Evolutionary conservation across 2,329 filamentous ascomycete species (phyloP), one percentile per base, ranked within the genome.

Genomic region (Hymenoscyphus fructigenus): DNA sequence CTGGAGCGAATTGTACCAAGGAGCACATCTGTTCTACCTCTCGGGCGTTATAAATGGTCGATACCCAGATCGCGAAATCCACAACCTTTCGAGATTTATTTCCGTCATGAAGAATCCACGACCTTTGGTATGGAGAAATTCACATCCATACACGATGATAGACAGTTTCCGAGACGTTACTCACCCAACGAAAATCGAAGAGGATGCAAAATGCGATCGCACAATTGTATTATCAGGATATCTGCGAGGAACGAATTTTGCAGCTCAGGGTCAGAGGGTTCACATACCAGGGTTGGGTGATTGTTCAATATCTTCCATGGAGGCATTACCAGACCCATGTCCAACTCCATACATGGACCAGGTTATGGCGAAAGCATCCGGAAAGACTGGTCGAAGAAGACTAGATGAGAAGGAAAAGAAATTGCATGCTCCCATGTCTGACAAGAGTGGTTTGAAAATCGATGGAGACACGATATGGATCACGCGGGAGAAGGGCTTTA

Each of bases 61-160:
- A 68, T 99, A 99, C 74, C 96, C 95, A 0, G 95, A 99, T 77
- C 88, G 96, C 69, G 96, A 99, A 78, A 88, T 99, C 17, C 91
- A 98, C 80, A 99, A 99, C 75, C 79, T 99, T 62, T 96, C 92
- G 15, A 88, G 96, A 63, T 99, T 99, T 77, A 83, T 99, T 70
- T 96, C 92, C 23, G 93, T 99, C 70, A 99, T 99, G 96, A 99
- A 99, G 83, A 99, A 97, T 76, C 94, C 96, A 4, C 86, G 95
- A 65, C 95, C 95, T n/a, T 82, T 99, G 34, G 84, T 99, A 53
- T 99, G 95, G 94, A 86, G 96, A 66, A 99, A 99, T 76, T 91
- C 92, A 1, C 95, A 99, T 81, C 93, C 94, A 4, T 99, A 99
- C 77, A 88, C 92, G 65, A 82, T 99, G 62, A 91, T 95, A 65